These are phyloP conservation scores for Plasmodium vivax DNA, from an alignment of 169 alveolate species.

Conservation along the genomic window DNA sequence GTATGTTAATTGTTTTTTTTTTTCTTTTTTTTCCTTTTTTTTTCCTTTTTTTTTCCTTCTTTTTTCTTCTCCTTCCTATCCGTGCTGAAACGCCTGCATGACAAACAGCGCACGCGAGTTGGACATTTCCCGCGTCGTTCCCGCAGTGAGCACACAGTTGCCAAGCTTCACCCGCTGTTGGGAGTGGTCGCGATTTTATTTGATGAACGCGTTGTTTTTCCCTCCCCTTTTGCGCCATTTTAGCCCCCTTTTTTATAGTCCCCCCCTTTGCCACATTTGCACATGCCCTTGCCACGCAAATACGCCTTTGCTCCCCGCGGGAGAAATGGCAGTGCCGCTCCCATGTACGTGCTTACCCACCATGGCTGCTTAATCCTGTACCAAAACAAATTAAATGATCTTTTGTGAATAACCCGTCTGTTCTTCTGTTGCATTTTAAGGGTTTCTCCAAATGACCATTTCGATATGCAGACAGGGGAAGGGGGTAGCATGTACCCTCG, in stretches of 20 bases:
- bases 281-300: background rate
- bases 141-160: background rate
- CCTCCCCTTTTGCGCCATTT: background rate
- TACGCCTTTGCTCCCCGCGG: background rate
- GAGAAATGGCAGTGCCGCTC: background rate
- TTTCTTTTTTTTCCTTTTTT: background rate
- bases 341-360: background rate
- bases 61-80: background rate
- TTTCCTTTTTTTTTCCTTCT: background rate
- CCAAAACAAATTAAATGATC: background rate
- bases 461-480: background rate
- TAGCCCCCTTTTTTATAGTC: background rate
- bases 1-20: background rate
- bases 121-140: background rate
- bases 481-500: background rate
- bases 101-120: background rate
- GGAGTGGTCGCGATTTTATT: background rate
- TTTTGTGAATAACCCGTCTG: background rate
- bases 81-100: slow-evolving; percentile 22
- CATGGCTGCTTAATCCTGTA: background rate
- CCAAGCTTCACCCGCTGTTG: background rate
- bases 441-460: background rate
- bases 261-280: background rate
- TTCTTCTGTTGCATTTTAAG: background rate
- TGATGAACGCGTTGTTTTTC: background rate